A percentile compares a stretch with the other conserved stretches of the same genome.
Evolutionary conservation across 208 protist species (phyloP).

Genomic region (Leishmania mexicana): DNA sequence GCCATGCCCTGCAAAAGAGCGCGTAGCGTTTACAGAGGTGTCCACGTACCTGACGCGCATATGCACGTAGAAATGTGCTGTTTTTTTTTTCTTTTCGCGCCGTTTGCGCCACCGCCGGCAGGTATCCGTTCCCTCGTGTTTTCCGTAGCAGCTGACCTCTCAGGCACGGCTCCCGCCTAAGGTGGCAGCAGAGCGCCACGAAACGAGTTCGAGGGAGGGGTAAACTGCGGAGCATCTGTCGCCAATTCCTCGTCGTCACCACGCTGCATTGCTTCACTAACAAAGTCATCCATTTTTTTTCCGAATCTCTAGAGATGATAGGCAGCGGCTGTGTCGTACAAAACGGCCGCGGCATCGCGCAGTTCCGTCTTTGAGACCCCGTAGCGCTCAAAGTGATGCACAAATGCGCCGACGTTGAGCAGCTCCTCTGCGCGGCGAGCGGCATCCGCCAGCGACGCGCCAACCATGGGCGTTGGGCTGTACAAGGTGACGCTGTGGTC

Average conservation of each 20-base stretch:
- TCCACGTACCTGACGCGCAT: not conserved
- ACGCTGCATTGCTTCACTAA: too few species aligned
- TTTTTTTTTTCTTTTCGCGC: not conserved
- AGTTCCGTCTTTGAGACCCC: slow-evolving; percentile 58
- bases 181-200: not conserved
- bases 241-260: not conserved
- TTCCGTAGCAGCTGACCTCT: not conserved
- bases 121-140: not conserved
- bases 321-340: slow-evolving; percentile 66
- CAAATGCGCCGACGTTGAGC: slow-evolving; percentile 58
- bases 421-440: slow-evolving; percentile 49
- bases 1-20: not conserved
- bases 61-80: too few species aligned
- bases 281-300: not conserved
- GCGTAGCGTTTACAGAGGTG: not conserved
- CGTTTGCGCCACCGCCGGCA: not conserved
- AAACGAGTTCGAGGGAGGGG: not conserved
- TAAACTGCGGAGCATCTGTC: not conserved
- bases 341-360: slow-evolving; percentile 36
- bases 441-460: slow-evolving; percentile 31
- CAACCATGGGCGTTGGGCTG: slow-evolving; percentile 52
- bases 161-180: not conserved
- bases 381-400: slow-evolving; percentile 76
- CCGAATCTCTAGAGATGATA: slow-evolving; percentile 19
- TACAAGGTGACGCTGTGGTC: slow-evolving; percentile 54